Evolutionary conservation across 208 protist species (phyloP).

Genomic region (Acanthamoeba culbertsoni): DNA sequence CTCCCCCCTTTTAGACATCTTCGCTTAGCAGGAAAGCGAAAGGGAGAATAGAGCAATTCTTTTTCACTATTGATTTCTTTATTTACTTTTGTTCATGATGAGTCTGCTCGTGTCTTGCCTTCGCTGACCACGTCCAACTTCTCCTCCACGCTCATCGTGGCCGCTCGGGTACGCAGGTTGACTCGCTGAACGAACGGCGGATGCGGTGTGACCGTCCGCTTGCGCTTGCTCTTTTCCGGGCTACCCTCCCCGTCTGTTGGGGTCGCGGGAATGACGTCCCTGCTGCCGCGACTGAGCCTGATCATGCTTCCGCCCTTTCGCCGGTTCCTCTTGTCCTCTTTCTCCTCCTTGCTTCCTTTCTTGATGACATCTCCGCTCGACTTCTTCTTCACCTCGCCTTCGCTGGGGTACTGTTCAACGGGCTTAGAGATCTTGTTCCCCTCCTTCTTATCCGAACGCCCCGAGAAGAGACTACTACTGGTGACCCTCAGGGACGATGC

Average conservation of each 20-base stretch:
- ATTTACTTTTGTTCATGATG: no score
- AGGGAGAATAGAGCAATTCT: no score
- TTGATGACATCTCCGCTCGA: background rate
- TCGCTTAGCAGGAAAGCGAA: no score
- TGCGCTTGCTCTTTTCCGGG: background rate
- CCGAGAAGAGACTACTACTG: background rate
- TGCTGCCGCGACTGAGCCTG: background rate
- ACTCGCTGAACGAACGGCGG: background rate
- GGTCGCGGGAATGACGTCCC: background rate
- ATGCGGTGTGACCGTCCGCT: background rate
- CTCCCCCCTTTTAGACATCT: no score
- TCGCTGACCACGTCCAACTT: background rate
- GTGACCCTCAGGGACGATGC: background rate
- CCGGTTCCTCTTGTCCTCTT: background rate
- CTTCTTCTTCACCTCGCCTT: background rate
- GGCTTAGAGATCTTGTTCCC: background rate
- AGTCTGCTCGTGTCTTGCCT: no score
- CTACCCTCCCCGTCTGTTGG: background rate
- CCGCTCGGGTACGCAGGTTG: background rate
- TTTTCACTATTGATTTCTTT: no score
- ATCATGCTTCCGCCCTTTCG: background rate
- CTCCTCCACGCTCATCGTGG: background rate
- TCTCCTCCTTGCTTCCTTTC: background rate
- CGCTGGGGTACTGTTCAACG: background rate
- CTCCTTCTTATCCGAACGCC: background rate